Percentiles rank a stretch among this genome's conserved stretches.
These are phyloP conservation scores for Pseudocercospora fijiensis DNA, from an alignment of 2,329 filamentous ascomycete species.

Conservation along the genomic window DNA sequence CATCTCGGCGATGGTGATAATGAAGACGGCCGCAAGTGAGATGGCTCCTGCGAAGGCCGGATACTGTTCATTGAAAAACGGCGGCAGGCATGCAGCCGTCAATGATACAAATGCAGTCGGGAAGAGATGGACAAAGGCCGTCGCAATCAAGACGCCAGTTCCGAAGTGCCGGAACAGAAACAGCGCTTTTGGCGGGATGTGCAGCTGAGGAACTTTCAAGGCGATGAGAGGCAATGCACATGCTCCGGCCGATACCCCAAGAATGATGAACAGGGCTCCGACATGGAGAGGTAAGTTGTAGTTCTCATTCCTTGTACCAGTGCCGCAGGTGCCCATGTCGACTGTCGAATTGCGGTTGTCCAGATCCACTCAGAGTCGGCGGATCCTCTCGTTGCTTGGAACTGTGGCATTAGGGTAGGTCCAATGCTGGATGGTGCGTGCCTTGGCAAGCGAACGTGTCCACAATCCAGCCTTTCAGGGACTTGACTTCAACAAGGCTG, in stretches of 20 bases:
- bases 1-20: slow-evolving; percentile 54
- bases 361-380: neutral
- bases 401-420: neutral
- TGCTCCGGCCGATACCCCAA: slow-evolving; percentile 54
- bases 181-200: slow-evolving; percentile 56
- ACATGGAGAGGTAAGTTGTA: slow-evolving; percentile 58
- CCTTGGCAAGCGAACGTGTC: neutral
- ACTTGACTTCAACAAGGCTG: too few species aligned
- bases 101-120: slow-evolving; percentile 60
- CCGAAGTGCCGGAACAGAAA: slow-evolving; percentile 59
- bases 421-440: neutral
- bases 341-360: neutral
- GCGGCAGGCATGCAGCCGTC: slow-evolving; percentile 64
- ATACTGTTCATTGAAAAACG: slow-evolving; percentile 73
- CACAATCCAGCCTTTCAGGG: neutral
- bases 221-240: slow-evolving; percentile 62
- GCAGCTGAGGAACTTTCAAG: slow-evolving; percentile 57
- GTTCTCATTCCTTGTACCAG: slow-evolving; percentile 41
- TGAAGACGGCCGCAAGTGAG: slow-evolving; percentile 60
- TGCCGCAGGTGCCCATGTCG: slow-evolving; percentile 48
- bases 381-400: neutral
- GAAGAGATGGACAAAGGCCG: slow-evolving; percentile 57
- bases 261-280: slow-evolving; percentile 55
- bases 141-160: slow-evolving; percentile 55
- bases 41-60: slow-evolving; percentile 74